phyloP scores from a whole-genome alignment of 345 rosid genomes.

The Rhizophora apiculata region DNA sequence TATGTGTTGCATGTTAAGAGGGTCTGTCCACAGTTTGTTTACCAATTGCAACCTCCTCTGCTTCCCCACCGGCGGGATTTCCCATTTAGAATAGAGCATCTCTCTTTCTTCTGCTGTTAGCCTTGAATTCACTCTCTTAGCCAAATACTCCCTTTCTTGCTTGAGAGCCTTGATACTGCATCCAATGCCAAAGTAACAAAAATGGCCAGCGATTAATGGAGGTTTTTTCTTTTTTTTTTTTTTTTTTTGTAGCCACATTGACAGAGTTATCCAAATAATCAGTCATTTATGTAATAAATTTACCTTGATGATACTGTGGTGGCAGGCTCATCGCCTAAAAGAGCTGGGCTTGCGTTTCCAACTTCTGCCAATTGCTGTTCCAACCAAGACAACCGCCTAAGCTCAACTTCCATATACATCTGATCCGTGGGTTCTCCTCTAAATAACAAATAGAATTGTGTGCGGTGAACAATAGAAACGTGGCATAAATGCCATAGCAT shows the following conservation, averaged over 20 bases:
- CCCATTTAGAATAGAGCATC: conserved; percentile 78
- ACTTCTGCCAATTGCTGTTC: conserved; percentile 92
- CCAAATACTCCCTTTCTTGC: conserved; percentile 85
- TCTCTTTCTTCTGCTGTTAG: conserved; percentile 77
- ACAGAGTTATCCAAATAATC: not conserved
- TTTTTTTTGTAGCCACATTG: not conserved
- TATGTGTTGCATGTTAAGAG: conserved; percentile 65
- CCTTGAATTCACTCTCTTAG: conserved; percentile 74
- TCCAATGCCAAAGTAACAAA: not conserved
- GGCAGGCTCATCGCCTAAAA: conserved; percentile 90
- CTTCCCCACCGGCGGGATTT: conserved; percentile 68
- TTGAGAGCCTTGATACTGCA: conserved; percentile 73
- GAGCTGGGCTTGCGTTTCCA: conserved; percentile 95
- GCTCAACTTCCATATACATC: conserved; percentile 93
- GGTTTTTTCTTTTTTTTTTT: too few species aligned
- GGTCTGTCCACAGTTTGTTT: conserved; percentile 87
- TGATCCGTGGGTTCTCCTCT: conserved; percentile 78
- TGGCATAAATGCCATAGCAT: conserved; percentile 99
- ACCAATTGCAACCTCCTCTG: conserved; percentile 83
- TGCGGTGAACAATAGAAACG: conserved; percentile 81
- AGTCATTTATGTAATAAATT: not conserved
- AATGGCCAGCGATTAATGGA: not conserved
- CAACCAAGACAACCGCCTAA: conserved; percentile 77
- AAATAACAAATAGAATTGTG: conserved; percentile 80
- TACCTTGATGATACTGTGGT: conserved; percentile 84